These are phyloP conservation scores for Bassia scoparia DNA, from an alignment of 148 eudicot species.

Conservation along the genomic window DNA sequence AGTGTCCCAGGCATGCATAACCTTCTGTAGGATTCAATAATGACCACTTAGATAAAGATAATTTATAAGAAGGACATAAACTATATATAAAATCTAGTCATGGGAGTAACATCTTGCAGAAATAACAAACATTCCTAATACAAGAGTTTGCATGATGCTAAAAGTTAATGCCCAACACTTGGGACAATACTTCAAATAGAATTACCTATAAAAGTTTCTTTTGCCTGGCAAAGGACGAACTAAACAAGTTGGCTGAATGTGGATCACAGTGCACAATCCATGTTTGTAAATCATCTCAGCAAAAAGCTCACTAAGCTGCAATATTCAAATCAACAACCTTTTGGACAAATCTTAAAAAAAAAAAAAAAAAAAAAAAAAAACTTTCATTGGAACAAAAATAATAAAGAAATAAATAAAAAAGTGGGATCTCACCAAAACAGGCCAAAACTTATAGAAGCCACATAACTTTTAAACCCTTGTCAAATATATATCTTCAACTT, in stretches of 20 bases:
- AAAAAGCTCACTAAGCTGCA: conserved; percentile 82
- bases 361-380: neutral
- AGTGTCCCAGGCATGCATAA: no score
- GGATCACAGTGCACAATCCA: conserved; percentile 99
- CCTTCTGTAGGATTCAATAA: no score
- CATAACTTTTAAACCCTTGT: no score
- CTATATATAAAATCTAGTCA: neutral
- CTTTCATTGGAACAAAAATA: neutral
- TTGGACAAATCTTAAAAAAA: neutral
- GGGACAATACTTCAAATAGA: neutral
- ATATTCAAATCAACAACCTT: neutral
- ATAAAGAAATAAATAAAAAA: no score
- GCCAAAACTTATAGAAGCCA: no score
- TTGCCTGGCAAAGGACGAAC: conserved; percentile 77
- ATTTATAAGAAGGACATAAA: neutral
- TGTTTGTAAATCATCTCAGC: conserved; percentile 98
- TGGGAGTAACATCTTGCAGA: neutral
- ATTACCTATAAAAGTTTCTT: conserved; percentile 66
- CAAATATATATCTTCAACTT: no score
- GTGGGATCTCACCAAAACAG: no score
- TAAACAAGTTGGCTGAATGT: conserved; percentile 88
- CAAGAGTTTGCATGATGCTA: neutral
- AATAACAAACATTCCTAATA: neutral
- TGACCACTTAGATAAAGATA: neutral
- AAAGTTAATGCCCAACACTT: neutral